Evolutionary conservation across 78 protist species (phyloP), one percentile per base, ranked within the genome.

Genomic region (Dictyostelium capitatum): DNA sequence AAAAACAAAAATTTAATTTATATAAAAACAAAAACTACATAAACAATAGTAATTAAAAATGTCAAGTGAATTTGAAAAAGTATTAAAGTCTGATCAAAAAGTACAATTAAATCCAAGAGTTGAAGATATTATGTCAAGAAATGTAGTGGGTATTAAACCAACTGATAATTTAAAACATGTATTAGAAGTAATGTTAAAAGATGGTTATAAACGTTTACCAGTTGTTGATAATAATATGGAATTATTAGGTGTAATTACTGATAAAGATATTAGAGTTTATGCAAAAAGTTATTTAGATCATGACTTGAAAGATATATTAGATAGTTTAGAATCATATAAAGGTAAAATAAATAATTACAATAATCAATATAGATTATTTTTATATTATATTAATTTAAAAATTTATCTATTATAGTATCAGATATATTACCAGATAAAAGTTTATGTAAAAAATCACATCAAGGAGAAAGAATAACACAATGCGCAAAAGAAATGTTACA

Each of bases 261-360:
- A 84, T 59, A 72, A 65, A 84, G 92, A 84, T 59, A 46, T 84
- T 7, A 72, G 92, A 59, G 54, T 59, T 5, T 72, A 72, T 28
- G 11, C 73, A 10, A 84, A 84, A 19, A 73, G 74, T 56, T 28
- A 30, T 7, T 75, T 84, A 8, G 82, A 84, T 10, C 30, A 72
- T 7, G 51, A 32, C 59, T 6, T 54, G 59, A 64, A 72, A 20
- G 92, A 84, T 73, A 56, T 77, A 46, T 57, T 84, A 8, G 75
- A 84, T 23, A 54, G 65, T 47, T 75, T 84, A 57, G 53, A n/a
- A 47, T 14, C 41, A 2, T 50, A 67, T 15, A 73, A 74, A 75
- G 82, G 92, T 84, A 83, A n/a, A 3, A 62, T 12, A 3, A 57
- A n/a, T 6, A 12, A 14, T 53, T 14, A 7, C 10, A n/a, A 57